Evolutionary conservation across 73 alveolate species (phyloP).

Genomic region (Paramecium biaurelia): DNA sequence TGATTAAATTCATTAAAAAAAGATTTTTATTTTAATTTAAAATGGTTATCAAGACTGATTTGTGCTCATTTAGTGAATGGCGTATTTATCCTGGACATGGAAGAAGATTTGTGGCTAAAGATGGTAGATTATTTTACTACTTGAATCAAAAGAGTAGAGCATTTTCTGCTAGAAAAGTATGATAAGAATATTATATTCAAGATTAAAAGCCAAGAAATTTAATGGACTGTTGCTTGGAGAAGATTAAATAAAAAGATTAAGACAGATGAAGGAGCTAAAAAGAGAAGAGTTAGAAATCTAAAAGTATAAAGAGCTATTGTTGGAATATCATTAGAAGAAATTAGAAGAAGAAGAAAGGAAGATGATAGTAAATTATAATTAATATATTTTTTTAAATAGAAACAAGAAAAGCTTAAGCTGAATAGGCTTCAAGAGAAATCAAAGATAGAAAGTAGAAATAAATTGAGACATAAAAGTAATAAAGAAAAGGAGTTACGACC

Average conservation of each 20-base stretch:
- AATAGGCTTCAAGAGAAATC: constrained; percentile 83
- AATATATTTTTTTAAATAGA: not conserved
- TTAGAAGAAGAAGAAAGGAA: constrained; percentile 83
- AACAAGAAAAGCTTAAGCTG: constrained; percentile 77
- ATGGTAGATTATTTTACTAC: constrained; percentile 88
- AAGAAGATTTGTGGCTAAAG: constrained; percentile 85
- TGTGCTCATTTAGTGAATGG: constrained; percentile 89
- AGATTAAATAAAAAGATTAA: constrained; percentile 88
- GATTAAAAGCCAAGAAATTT: constrained; percentile 85
- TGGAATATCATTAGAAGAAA: constrained; percentile 90
- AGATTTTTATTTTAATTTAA: constrained; percentile 35
- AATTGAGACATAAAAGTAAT: constrained; percentile 41
- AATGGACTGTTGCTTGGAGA: constrained; percentile 97
- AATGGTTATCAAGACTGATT: constrained; percentile 92
- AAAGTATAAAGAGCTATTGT: constrained; percentile 93
- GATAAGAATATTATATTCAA: not conserved
- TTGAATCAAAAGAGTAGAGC: constrained; percentile 75
- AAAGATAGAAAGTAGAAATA: constrained; percentile 76
- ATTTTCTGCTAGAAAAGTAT: constrained; percentile 76
- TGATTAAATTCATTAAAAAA: constrained; percentile 26
- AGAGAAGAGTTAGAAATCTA: constrained; percentile 82
- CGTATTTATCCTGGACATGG: constrained; percentile 95
- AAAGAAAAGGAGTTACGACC: not conserved
- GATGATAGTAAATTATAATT: constrained; percentile 36
- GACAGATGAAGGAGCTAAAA: constrained; percentile 78